A percentile compares a stretch with the other conserved stretches of the same genome.
Evolutionary conservation across 345 rosid species (phyloP).

Genomic region (Tarenaya hassleriana): DNA sequence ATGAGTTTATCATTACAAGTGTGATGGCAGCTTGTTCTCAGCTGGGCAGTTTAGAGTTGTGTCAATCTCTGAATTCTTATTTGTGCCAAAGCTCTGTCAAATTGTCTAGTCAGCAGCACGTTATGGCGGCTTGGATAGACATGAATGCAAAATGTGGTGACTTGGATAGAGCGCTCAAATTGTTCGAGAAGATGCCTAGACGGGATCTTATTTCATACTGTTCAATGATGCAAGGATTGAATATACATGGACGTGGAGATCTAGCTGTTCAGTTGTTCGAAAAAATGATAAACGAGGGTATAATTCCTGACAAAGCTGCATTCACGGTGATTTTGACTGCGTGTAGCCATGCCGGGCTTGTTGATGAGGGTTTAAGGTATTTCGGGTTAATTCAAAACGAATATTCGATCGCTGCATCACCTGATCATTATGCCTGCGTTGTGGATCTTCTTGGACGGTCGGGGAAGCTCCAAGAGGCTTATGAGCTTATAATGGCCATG

Average conservation of each 20-base stretch:
- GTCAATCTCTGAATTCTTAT: slow-evolving; percentile 51
- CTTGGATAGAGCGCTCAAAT: slow-evolving; percentile 45
- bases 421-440: slow-evolving; percentile 59
- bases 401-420: slow-evolving; percentile 43
- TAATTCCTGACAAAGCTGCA: slow-evolving; percentile 59
- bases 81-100: slow-evolving; percentile 34
- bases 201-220: slow-evolving; percentile 48
- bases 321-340: slow-evolving; percentile 58
- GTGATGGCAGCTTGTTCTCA: slow-evolving; percentile 79
- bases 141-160: slow-evolving; percentile 83
- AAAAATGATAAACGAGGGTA: slow-evolving; percentile 55
- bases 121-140: slow-evolving; percentile 57
- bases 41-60: slow-evolving; percentile 46
- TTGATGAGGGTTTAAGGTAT: slow-evolving; percentile 47
- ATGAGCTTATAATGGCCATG: slow-evolving; percentile 43
- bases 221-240: slow-evolving; percentile 62
- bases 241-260: slow-evolving; percentile 44
- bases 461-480: slow-evolving; percentile 49
- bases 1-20: slow-evolving; percentile 49
- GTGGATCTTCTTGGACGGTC: slow-evolving; percentile 63
- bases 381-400: slow-evolving; percentile 45
- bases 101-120: slow-evolving; percentile 38
- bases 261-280: slow-evolving; percentile 47
- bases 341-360: slow-evolving; percentile 55
- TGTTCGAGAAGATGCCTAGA: slow-evolving; percentile 50